phyloP scores from a whole-genome alignment of 805 yeast genomes.

The Starmera amethionina region DNA sequence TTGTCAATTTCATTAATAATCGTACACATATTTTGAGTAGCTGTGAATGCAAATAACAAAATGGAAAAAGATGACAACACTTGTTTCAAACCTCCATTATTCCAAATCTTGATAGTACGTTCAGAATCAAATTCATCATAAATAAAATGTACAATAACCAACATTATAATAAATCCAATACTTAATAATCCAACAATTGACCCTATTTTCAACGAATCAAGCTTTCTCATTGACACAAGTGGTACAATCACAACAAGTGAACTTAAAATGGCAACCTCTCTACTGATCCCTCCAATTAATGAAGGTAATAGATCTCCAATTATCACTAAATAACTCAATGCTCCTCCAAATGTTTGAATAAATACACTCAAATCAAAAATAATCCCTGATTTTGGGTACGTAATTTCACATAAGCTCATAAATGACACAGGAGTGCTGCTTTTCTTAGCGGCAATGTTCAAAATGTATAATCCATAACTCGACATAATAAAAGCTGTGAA shows the following conservation, averaged over 20 bases:
- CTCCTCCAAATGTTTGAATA: conserved; percentile 73
- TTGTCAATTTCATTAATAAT: conserved; percentile 61
- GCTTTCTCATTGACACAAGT: conserved; percentile 45
- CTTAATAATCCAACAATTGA: conserved; percentile 62
- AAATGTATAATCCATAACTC: conserved; percentile 56
- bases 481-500: conserved; percentile 56
- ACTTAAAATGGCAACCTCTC: conserved; percentile 33
- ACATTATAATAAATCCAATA: conserved; percentile 48
- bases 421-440: conserved; percentile 48
- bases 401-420: conserved; percentile 58
- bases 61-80: conserved; percentile 60
- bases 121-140: conserved; percentile 33
- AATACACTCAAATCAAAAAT: conserved; percentile 70
- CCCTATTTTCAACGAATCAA: conserved; percentile 64
- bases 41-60: conserved; percentile 71
- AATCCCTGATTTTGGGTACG: conserved; percentile 61
- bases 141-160: conserved; percentile 43
- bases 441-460: conserved; percentile 43
- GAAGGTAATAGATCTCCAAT: conserved; percentile 72
- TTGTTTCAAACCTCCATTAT: conserved; percentile 33
- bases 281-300: conserved; percentile 33
- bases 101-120: conserved; percentile 32
- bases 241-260: conserved; percentile 52
- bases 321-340: conserved; percentile 58
- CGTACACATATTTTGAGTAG: conserved; percentile 73